A percentile compares a stretch with the other conserved stretches of the same genome.
These are phyloP conservation scores for Thamnidium elegans DNA, from an alignment of 192 early-diverging fungal genomes.

Conservation along the genomic window DNA sequence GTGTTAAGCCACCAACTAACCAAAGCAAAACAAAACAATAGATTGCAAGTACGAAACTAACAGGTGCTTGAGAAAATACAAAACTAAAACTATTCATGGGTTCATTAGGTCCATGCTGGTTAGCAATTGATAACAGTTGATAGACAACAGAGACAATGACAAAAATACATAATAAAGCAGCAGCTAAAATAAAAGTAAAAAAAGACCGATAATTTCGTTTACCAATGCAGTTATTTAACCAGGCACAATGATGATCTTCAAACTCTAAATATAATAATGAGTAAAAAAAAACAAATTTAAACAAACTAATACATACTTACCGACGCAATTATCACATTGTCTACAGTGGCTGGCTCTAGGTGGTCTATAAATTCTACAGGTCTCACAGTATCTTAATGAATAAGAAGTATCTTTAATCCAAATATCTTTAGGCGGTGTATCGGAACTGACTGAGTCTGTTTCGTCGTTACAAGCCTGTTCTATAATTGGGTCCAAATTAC, in stretches of 20 bases:
- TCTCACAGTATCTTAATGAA: conserved; percentile 85
- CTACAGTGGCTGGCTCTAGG: conserved; percentile 88
- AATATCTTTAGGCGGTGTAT: conserved; percentile 52
- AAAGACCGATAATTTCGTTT: conserved; percentile 81
- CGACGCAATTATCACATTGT: conserved; percentile 89
- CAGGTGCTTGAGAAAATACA: conserved; percentile 26
- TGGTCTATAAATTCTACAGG: conserved; percentile 85
- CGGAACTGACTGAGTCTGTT: conserved; percentile 35
- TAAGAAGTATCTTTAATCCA: conserved; percentile 58
- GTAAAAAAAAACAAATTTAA: background rate
- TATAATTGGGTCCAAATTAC: conserved; percentile 61
- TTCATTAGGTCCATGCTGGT: background rate
- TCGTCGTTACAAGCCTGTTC: conserved; percentile 40
- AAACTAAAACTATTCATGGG: background rate
- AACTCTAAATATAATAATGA: conserved; percentile 45
- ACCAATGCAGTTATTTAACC: conserved; percentile 93
- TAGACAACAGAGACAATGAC: conserved; percentile 60
- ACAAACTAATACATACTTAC: conserved; percentile 27
- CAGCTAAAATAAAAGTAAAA: conserved; percentile 69
- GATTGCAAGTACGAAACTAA: conserved; percentile 60
- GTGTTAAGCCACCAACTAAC: conserved; percentile 69
- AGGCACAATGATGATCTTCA: conserved; percentile 92
- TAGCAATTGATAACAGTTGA: conserved; percentile 22
- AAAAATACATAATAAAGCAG: conserved; percentile 60
- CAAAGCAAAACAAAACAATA: conserved; percentile 59